These are phyloP conservation scores for Colletotrichum nymphaeae DNA, from an alignment of 2,329 filamentous ascomycete genomes.

Conservation along the genomic window DNA sequence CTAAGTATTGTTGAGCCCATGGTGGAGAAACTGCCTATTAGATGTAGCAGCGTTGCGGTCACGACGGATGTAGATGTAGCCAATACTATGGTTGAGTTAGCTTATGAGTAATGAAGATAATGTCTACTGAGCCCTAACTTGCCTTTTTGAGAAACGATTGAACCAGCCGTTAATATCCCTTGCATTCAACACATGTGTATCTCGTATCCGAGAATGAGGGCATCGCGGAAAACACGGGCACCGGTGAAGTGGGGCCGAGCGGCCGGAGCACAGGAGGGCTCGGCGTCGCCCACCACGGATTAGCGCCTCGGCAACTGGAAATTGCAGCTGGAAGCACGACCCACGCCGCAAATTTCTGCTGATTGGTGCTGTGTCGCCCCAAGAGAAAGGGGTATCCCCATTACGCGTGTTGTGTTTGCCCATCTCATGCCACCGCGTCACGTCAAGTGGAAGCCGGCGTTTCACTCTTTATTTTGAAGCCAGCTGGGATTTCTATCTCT, in stretches of 20 bases:
- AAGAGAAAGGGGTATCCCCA: slow-evolving; percentile 21
- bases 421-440: neutral
- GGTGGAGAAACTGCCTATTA: too few species aligned
- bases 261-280: neutral
- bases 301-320: slow-evolving; percentile 26
- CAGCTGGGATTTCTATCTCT: too few species aligned
- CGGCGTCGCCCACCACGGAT: neutral
- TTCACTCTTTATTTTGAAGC: too few species aligned
- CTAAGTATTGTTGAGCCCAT: neutral
- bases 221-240: neutral
- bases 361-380: neutral
- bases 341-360: slow-evolving; percentile 12
- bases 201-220: rapidly evolving
- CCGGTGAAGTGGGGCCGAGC: neutral
- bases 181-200: too few species aligned
- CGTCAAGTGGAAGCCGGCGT: neutral
- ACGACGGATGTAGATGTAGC: neutral
- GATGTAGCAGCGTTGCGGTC: too few species aligned
- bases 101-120: neutral
- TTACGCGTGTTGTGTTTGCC: neutral
- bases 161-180: too few species aligned
- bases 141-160: too few species aligned
- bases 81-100: neutral
- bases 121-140: neutral
- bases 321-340: slow-evolving; percentile 6